Evolutionary conservation across 306 rosid species (phyloP).

Genomic region (Vigna trinervia): DNA sequence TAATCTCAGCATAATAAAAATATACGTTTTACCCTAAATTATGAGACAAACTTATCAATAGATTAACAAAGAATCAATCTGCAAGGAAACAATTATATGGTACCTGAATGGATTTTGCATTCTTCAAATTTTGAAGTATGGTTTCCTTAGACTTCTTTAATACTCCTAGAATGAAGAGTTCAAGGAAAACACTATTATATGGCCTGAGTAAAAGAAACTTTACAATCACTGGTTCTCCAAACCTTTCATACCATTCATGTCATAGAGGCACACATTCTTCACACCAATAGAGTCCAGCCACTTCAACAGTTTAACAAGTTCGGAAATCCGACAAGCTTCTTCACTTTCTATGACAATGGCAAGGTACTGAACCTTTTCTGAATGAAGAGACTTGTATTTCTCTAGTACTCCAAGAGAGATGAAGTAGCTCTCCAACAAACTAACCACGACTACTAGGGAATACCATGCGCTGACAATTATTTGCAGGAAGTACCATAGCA

Average conservation of each 20-base stretch:
- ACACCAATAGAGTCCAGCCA: conserved; percentile 81
- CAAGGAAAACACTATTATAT: conserved; percentile 27
- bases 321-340: conserved; percentile 67
- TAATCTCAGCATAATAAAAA: too few species aligned
- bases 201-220: conserved; percentile 37
- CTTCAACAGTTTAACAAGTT: conserved; percentile 65
- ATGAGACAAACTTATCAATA: not conserved
- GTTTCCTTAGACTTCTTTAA: conserved; percentile 67
- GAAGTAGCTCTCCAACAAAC: conserved; percentile 63
- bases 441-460: conserved; percentile 45
- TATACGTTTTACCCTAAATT: too few species aligned
- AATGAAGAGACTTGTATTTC: conserved; percentile 58
- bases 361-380: conserved; percentile 60
- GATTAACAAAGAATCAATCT: conserved; percentile 28
- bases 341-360: conserved; percentile 89
- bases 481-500: conserved; percentile 73
- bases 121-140: conserved; percentile 63
- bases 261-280: conserved; percentile 77
- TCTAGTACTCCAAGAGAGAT: conserved; percentile 66
- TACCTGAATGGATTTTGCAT: conserved; percentile 61
- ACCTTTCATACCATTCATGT: conserved; percentile 68
- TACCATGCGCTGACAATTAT: conserved; percentile 56
- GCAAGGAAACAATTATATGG: not conserved
- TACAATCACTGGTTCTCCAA: conserved; percentile 23
- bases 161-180: conserved; percentile 61